Base-by-base conservation (phyloP, 495 filamentous ascomycete genomes). In the Neurospora hispaniola region DNA sequence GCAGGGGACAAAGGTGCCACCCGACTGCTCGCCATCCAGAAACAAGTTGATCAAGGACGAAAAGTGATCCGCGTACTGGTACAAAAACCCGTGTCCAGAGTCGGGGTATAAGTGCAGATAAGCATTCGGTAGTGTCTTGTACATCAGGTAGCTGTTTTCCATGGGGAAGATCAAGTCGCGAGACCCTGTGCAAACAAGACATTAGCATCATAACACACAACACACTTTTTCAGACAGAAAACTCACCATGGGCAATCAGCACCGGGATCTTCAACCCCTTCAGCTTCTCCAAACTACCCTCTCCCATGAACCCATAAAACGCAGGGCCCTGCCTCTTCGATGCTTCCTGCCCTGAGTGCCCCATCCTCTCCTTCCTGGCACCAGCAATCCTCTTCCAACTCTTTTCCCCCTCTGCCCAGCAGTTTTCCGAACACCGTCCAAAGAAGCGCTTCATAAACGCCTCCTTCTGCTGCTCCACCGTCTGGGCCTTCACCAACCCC, bases 161-260 rank as follows among this genome's bases (percentile, higher is more conserved):
- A 71, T 74, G 5, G 77, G 77, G 14, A 81, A 68, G 14, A 82
- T 54, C 18, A 78, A 27, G 73, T 82, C 81, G 43, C 78, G 62
- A 41, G 31, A 41, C 6, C 74, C 74, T 75, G 38, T 44, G 4
- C 35, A 38, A 5, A 5, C 4, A 31, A 7, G 9, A 10, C 11
- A 6, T 31, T 27, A 75, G 23, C 31, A 31, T 31, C 2, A 20
- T 39, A 3, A 40, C 8, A 16, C 1, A 18, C 14, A 9, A 62
- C 18, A 27, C 20, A 0, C 35, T 59, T 4, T 31, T 5, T 11
- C 5, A 0, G n/a, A 18, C 48, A 42, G 27, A 46, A 23, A 41
- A 42, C 74, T 82, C 76, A 59, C 81, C 80, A 72, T 80, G 79
- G 23, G 78, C 77, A 27, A 82, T 76, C 31, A 82, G 73, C 16